phyloP scores from a whole-genome alignment of 2,329 filamentous ascomycete species.

The Penicillium rolfsii region DNA sequence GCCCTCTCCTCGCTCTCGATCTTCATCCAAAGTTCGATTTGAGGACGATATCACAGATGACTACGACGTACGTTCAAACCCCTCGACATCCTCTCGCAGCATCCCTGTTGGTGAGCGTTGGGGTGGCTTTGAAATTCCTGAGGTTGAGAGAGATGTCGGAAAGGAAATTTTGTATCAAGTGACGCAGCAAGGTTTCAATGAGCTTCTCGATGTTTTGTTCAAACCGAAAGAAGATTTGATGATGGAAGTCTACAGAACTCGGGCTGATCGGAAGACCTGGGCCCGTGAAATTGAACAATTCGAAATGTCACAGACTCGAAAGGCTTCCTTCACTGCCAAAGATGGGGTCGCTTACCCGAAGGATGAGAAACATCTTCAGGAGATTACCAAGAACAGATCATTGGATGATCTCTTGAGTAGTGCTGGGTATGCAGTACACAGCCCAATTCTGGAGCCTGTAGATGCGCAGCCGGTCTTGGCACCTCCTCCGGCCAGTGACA shows the following conservation, averaged over 20 bases:
- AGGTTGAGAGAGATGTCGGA: slow-evolving; percentile 79
- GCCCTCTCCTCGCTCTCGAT: slow-evolving; percentile 64
- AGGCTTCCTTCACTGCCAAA: slow-evolving; percentile 9
- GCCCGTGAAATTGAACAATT: slow-evolving; percentile 46
- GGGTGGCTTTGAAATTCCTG: slow-evolving; percentile 77
- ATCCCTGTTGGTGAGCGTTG: slow-evolving; percentile 69
- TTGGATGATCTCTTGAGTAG: slow-evolving; percentile 49
- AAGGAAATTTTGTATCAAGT: slow-evolving; percentile 90
- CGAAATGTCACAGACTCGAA: slow-evolving; percentile 36
- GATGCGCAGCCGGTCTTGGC: slow-evolving; percentile 29
- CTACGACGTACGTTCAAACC: slow-evolving; percentile 70
- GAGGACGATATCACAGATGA: slow-evolving; percentile 70
- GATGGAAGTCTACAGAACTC: slow-evolving; percentile 67
- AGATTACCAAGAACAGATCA: slow-evolving; percentile 34
- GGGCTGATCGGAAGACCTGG: slow-evolving; percentile 62
- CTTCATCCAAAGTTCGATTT: slow-evolving; percentile 78
- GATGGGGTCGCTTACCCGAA: slow-evolving; percentile 36
- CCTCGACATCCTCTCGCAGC: slow-evolving; percentile 71
- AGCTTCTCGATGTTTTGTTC: slow-evolving; percentile 86
- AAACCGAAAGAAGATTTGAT: slow-evolving; percentile 76
- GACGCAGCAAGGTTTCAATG: slow-evolving; percentile 90
- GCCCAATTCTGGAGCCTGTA: slow-evolving; percentile 27
- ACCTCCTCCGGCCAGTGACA: slow-evolving; percentile 28
- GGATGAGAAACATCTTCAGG: slow-evolving; percentile 29
- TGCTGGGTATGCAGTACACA: slow-evolving; percentile 45